A percentile compares a stretch with the other conserved stretches of the same genome.
phyloP scores from a whole-genome alignment of 2,329 filamentous ascomycete species.

The Xylaria sp. region DNA sequence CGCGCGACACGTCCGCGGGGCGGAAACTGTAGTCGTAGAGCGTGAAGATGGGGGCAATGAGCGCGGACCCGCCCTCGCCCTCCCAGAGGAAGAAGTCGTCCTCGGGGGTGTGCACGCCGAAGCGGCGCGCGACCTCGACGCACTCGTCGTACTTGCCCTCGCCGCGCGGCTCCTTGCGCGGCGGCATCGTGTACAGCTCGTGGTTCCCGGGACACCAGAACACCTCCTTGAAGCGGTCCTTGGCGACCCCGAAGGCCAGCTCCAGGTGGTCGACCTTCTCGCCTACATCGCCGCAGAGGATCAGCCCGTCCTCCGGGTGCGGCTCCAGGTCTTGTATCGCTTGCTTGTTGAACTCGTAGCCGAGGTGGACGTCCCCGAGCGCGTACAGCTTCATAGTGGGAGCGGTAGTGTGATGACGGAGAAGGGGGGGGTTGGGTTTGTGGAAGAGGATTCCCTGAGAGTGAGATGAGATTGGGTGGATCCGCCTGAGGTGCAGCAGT shows the following conservation, averaged over 20 bases:
- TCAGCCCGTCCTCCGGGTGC: conserved; percentile 53
- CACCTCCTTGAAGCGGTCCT: conserved; percentile 52
- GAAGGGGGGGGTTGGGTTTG: conserved; percentile 19
- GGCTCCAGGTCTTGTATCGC: conserved; percentile 48
- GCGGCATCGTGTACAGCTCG: conserved; percentile 64
- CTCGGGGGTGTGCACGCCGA: conserved; percentile 66
- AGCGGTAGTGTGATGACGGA: conserved; percentile 3
- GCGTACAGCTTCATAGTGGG: conserved; percentile 51
- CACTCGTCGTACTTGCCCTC: conserved; percentile 66
- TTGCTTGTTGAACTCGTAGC: conserved; percentile 49
- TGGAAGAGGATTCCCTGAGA: background rate
- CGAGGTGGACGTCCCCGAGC: conserved; percentile 53
- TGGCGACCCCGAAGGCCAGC: conserved; percentile 50
- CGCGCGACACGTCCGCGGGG: conserved; percentile 59
- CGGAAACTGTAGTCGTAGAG: conserved; percentile 70
- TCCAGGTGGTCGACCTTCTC: conserved; percentile 52
- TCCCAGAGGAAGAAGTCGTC: conserved; percentile 66
- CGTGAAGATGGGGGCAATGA: conserved; percentile 68
- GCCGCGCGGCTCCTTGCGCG: conserved; percentile 54
- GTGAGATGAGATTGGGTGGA: conserved; percentile 24
- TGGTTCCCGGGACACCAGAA: conserved; percentile 70
- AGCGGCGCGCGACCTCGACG: conserved; percentile 61
- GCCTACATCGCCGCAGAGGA: conserved; percentile 53
- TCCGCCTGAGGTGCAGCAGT: conserved; percentile 18
- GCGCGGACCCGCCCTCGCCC: conserved; percentile 58